These are phyloP conservation scores for Backusella circina DNA, from an alignment of 192 early-diverging fungal species.

Conservation along the genomic window DNA sequence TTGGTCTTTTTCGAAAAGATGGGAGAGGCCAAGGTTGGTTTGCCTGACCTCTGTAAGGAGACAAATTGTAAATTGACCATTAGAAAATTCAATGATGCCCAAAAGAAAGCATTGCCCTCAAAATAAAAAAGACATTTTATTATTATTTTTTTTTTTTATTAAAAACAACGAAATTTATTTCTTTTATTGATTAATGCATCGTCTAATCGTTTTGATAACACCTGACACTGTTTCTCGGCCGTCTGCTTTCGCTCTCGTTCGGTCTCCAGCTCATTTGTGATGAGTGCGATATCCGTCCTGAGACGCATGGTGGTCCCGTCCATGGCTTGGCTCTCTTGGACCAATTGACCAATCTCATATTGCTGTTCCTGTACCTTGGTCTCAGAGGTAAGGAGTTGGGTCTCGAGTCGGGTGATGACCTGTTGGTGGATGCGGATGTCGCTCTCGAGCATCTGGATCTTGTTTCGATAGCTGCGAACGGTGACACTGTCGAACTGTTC, in stretches of 20 bases:
- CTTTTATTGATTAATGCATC: slow-evolving; percentile 38
- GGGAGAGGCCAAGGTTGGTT: slow-evolving; percentile 35
- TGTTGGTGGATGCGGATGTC: slow-evolving; percentile 21
- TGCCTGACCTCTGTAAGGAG: slow-evolving; percentile 44
- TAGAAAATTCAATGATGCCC: slow-evolving; percentile 28
- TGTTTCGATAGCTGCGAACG: neutral
- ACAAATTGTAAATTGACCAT: slow-evolving; percentile 41
- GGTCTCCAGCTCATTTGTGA: neutral
- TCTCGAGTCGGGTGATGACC: slow-evolving; percentile 34
- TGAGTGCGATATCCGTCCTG: neutral
- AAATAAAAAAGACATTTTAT: neutral
- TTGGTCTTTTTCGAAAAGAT: slow-evolving; percentile 66
- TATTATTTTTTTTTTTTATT: slow-evolving; percentile 8
- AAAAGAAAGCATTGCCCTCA: slow-evolving; percentile 41
- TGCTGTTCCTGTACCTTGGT: slow-evolving; percentile 18
- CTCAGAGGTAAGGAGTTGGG: slow-evolving; percentile 39
- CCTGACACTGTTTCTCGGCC: slow-evolving; percentile 33
- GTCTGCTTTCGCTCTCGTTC: slow-evolving; percentile 34
- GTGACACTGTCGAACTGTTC: neutral
- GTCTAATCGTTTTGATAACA: slow-evolving; percentile 39
- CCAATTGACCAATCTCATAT: slow-evolving; percentile 14
- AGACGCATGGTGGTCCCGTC: neutral
- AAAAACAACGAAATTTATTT: slow-evolving; percentile 52
- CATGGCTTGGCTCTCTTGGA: neutral
- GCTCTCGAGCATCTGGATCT: neutral